Conservation (phyloP, 345 rosid species). For the Iberis pinnata region DNA sequence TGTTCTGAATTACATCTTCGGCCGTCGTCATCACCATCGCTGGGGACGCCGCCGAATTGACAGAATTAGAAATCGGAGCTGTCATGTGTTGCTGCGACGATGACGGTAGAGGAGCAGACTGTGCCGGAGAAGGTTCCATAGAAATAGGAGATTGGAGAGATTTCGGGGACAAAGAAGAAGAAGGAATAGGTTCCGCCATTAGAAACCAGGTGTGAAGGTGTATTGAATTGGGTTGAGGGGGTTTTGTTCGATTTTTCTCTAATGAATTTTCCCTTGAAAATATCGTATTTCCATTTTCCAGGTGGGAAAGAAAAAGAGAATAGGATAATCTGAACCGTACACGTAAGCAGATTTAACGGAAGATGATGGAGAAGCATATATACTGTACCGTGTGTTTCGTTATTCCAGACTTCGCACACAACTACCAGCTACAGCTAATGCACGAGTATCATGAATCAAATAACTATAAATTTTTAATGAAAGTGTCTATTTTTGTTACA, state of each 20-base stretch:
- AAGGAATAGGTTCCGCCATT: slow-evolving; percentile 41
- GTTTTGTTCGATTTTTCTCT: slow-evolving; percentile 11
- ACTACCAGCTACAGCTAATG: too few relatives aligned
- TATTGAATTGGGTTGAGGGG: slow-evolving; percentile 5
- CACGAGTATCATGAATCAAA: too few relatives aligned
- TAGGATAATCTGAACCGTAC: slow-evolving; percentile 23
- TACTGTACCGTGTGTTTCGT: not conserved
- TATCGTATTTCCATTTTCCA: not conserved
- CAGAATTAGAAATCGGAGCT: slow-evolving; percentile 30
- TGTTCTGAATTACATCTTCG: slow-evolving; percentile 30
- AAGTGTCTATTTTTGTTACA: too few relatives aligned
- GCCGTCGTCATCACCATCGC: slow-evolving; percentile 12
- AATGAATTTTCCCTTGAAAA: not conserved
- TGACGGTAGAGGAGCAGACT: slow-evolving; percentile 21
- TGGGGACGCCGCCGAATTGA: slow-evolving; percentile 16
- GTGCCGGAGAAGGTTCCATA: slow-evolving; percentile 36
- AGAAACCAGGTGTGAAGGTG: slow-evolving; percentile 4
- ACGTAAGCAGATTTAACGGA: slow-evolving; percentile 22
- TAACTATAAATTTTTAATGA: too few relatives aligned
- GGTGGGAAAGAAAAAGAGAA: not conserved
- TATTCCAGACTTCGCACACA: slow-evolving; percentile 12
- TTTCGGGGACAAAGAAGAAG: slow-evolving; percentile 38
- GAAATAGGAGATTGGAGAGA: slow-evolving; percentile 35
- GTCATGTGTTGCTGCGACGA: slow-evolving; percentile 29
- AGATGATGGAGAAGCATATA: slow-evolving; percentile 2